phyloP scores from a whole-genome alignment of 371 early-diverging fungal genomes.

The Mortierella sp. region DNA sequence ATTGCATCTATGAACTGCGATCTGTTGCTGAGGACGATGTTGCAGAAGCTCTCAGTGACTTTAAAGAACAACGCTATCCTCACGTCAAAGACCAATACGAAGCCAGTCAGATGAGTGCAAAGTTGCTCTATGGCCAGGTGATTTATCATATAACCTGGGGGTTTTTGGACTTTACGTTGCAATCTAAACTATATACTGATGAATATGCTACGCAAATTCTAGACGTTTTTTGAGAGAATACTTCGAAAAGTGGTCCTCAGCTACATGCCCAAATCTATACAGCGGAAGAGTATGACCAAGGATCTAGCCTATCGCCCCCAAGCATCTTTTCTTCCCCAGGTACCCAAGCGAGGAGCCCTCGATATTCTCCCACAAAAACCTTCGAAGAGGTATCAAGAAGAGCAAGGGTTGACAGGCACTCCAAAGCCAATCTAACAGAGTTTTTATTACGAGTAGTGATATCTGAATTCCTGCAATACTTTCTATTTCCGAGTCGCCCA shows the following conservation, averaged over 20 bases:
- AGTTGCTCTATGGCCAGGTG: conserved; percentile 16
- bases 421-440: background rate
- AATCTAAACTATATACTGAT: too few species aligned
- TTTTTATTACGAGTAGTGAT: too few species aligned
- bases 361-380: background rate
- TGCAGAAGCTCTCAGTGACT: background rate
- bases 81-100: background rate
- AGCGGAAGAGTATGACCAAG: background rate
- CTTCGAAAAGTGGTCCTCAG: conserved; percentile 18
- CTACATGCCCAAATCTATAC: conserved; percentile 12
- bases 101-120: background rate
- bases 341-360: background rate
- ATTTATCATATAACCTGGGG: too few species aligned
- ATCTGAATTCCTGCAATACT: too few species aligned
- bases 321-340: background rate
- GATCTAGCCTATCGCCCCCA: background rate
- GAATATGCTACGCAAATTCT: too few species aligned
- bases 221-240: conserved; percentile 7
- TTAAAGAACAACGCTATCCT: conserved; percentile 10
- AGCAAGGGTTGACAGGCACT: background rate
- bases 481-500: too few species aligned
- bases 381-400: background rate
- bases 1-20: conserved; percentile 12
- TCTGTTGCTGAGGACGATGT: conserved; percentile 1
- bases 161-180: too few species aligned